These are phyloP conservation scores for Leccinum incarnatum DNA, from an alignment of 768 basidiomycete genomes.

Conservation along the genomic window DNA sequence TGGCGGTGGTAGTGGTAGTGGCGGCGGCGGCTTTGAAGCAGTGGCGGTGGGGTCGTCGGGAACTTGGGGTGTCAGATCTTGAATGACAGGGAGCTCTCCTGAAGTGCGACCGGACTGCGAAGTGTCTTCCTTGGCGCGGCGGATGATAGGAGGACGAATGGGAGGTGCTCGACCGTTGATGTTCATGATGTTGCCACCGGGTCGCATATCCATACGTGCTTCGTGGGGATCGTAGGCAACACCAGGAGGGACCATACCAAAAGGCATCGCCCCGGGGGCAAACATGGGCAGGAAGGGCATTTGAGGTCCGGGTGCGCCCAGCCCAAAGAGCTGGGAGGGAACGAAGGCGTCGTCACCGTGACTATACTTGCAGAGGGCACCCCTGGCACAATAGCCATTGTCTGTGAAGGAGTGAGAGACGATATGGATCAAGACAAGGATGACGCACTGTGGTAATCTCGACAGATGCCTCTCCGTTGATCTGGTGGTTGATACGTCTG, in stretches of 20 bases:
- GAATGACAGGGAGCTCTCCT: constrained; percentile 80
- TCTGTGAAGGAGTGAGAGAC: constrained; percentile 45
- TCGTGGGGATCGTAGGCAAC: constrained; percentile 76
- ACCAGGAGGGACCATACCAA: constrained; percentile 45
- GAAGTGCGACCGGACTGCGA: constrained; percentile 43
- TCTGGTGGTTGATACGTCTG: constrained; percentile 70
- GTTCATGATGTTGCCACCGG: constrained; percentile 34
- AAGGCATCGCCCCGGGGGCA: constrained; percentile 51
- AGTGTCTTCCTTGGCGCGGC: constrained; percentile 54
- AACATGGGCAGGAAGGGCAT: constrained; percentile 76
- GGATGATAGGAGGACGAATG: constrained; percentile 56
- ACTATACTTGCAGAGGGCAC: constrained; percentile 86
- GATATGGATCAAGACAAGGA: not conserved
- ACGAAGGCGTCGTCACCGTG: constrained; percentile 88
- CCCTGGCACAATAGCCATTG: constrained; percentile 87
- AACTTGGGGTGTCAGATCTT: constrained; percentile 68
- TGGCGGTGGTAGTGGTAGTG: not conserved
- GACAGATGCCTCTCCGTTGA: constrained; percentile 75
- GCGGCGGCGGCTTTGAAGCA: constrained; percentile 14
- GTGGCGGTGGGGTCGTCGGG: constrained; percentile 33
- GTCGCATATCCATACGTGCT: constrained; percentile 77
- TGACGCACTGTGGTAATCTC: constrained; percentile 88
- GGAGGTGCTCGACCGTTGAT: constrained; percentile 35
- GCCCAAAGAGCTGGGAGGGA: constrained; percentile 64
- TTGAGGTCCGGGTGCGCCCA: constrained; percentile 40